Evolutionary conservation across 2,329 filamentous ascomycete genomes (phyloP), one percentile per base, ranked within the genome.

Genomic region (Pseudogymnoascus sp.): DNA sequence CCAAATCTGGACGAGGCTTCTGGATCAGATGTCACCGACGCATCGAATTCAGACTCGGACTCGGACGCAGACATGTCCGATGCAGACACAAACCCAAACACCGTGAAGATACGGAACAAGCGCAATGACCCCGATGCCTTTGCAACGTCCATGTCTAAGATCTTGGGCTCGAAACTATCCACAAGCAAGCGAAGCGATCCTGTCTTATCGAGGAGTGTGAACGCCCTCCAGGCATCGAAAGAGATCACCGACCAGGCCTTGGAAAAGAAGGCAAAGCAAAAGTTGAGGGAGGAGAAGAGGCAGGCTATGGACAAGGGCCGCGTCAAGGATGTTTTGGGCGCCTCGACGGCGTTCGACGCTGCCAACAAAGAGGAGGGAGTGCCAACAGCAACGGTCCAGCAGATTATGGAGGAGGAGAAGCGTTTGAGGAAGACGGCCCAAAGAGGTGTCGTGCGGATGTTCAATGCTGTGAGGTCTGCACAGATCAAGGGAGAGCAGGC

Each of bases 51-150:
- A 37, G 62, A 61, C 35, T 60, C 56, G 12, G 56, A 60, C 56
- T 60, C 43, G 24, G 68, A 68, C 19, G 68, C 72, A 14, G 72
- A 72, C 12, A 74, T 72, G 26, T 72, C 75, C 2, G 74, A 74
- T 6, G 73, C 73, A 26, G 78, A 79, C 11, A 77, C 79, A 19
- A 77, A 76, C 40, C 74, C 75, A 60, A 76, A 75, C 56, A 74
- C 72, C 63, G 77, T 78, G 60, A 72, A 73, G 43, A 74, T 77
- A 66, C 72, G 72, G 38, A 89, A 86, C 71, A 98, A 98, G 78
- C 89, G 93, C 72, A 96, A 96, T 77, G 93, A 99, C 75, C 93
- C 95, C 2, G 81, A 83, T 67, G 92, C 91, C 61, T 98, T 99
- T 75, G 91, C 93, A 24, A 96, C 89, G 1, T 96, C 92, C 60